Conservation (phyloP, 257 asterid genomes). For the Nicotiana sylvestris region DNA sequence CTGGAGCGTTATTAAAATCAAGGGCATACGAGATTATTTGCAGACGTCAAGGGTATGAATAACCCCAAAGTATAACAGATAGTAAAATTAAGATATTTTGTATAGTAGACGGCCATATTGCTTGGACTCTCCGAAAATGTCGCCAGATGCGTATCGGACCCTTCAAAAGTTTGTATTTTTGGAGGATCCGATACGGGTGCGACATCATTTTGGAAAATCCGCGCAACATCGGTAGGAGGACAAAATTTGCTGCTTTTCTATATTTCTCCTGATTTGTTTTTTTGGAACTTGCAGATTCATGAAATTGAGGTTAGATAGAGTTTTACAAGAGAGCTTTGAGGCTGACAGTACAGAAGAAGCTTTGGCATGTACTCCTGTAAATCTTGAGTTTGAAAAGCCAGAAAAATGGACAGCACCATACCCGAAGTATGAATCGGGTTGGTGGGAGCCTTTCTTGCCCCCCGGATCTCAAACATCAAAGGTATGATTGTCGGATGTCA, state of each 20-base stretch:
- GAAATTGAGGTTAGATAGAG: conserved; percentile 86
- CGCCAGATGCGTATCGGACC: no score
- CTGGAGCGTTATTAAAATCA: not conserved
- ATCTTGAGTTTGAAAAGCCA: conserved; percentile 66
- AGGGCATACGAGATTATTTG: not conserved
- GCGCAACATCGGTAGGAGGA: no score
- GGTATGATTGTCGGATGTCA: conserved; percentile 35
- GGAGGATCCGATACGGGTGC: no score
- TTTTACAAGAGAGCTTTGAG: conserved; percentile 71
- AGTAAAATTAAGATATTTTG: not conserved
- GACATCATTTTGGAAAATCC: no score
- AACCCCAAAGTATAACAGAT: not conserved
- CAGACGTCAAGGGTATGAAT: not conserved
- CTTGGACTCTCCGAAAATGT: no score
- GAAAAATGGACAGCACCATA: conserved; percentile 90
- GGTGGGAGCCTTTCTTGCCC: conserved; percentile 88
- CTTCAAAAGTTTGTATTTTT: no score
- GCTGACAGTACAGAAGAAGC: conserved; percentile 77
- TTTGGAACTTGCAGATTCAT: conserved; percentile 50
- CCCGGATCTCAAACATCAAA: conserved; percentile 35
- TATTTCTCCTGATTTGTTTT: not conserved
- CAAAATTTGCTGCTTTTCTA: not conserved
- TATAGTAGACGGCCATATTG: not conserved
- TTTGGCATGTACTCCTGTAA: conserved; percentile 58
- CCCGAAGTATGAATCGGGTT: conserved; percentile 73